Conservation (phyloP, 163 green algal genomes). For the Smithsoniella earleae region DNA sequence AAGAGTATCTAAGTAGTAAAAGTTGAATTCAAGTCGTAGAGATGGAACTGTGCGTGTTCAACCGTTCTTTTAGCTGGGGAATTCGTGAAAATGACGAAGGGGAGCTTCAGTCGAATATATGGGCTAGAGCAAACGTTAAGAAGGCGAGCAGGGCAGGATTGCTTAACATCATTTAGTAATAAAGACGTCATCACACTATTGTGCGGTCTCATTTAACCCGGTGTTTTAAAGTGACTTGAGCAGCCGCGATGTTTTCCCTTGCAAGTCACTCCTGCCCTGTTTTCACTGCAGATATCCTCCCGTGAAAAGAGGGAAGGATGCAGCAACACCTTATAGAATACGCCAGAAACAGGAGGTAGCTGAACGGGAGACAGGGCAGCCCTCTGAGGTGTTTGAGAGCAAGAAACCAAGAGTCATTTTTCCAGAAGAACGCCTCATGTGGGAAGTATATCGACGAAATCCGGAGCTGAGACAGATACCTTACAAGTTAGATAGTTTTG, state of each 20-base stretch:
- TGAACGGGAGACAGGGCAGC: not conserved
- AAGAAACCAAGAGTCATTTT: not conserved
- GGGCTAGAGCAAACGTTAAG: conserved; percentile 10
- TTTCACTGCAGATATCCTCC: conserved; percentile 9
- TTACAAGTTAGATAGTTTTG: conserved; percentile 23
- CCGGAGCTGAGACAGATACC: conserved; percentile 8
- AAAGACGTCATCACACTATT: conserved; percentile 14
- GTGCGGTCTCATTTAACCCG: not conserved
- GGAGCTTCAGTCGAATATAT: conserved; percentile 3
- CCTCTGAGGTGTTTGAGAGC: not conserved
- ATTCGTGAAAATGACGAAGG: conserved; percentile 11
- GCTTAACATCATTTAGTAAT: not conserved
- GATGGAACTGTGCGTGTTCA: too few species aligned
- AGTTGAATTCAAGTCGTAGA: too few species aligned
- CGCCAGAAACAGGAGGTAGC: not conserved
- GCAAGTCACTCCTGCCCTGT: not conserved
- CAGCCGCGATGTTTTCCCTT: not conserved
- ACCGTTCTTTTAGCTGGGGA: too few species aligned
- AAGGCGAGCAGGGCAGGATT: not conserved
- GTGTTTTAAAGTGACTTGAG: not conserved
- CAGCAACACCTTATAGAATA: not conserved
- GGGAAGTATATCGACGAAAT: not conserved
- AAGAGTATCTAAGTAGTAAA: too few species aligned
- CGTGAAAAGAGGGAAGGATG: not conserved
- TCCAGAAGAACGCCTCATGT: conserved; percentile 15